Conservation (phyloP, 208 protist genomes). For the Trypanosoma theileri region DNA sequence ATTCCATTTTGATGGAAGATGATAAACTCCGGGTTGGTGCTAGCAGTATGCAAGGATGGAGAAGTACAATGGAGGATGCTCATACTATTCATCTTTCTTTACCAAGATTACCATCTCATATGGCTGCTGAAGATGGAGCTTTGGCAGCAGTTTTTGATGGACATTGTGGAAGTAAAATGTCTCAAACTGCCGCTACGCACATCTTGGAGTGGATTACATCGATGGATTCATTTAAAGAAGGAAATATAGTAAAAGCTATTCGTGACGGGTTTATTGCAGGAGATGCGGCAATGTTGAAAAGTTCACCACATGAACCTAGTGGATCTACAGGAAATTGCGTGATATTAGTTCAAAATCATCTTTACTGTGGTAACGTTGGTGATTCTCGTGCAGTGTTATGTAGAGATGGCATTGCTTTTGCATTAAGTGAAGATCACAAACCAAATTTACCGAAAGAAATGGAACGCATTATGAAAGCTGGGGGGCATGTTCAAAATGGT, state of each 20-base stretch:
- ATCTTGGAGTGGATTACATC: constrained; percentile 77
- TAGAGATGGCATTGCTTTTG: constrained; percentile 78
- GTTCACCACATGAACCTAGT: constrained; percentile 75
- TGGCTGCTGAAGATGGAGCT: constrained; percentile 73
- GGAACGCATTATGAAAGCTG: constrained; percentile 85
- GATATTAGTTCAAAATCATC: constrained; percentile 79
- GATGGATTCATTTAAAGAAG: constrained; percentile 47
- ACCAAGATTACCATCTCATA: constrained; percentile 57
- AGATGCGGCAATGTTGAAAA: constrained; percentile 67
- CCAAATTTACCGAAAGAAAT: constrained; percentile 81
- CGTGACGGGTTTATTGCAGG: constrained; percentile 65
- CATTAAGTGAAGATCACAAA: constrained; percentile 95
- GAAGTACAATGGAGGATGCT: constrained; percentile 91
- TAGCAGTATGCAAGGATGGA: constrained; percentile 91
- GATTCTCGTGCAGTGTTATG: constrained; percentile 92
- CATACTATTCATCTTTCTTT: constrained; percentile 84
- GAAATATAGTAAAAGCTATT: constrained; percentile 71
- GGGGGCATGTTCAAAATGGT: constrained; percentile 88
- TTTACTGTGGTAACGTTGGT: constrained; percentile 94
- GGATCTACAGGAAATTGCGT: constrained; percentile 85
- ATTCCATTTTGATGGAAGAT: constrained; percentile 91
- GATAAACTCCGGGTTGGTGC: constrained; percentile 87
- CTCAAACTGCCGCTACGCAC: constrained; percentile 73
- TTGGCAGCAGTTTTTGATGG: constrained; percentile 89
- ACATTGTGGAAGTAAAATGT: constrained; percentile 82